Percentiles rank a stretch among this genome's conserved stretches.
Evolutionary conservation across 1,139 yeast genomes (phyloP).

Genomic region (Blastobotrys illinoisensis): DNA sequence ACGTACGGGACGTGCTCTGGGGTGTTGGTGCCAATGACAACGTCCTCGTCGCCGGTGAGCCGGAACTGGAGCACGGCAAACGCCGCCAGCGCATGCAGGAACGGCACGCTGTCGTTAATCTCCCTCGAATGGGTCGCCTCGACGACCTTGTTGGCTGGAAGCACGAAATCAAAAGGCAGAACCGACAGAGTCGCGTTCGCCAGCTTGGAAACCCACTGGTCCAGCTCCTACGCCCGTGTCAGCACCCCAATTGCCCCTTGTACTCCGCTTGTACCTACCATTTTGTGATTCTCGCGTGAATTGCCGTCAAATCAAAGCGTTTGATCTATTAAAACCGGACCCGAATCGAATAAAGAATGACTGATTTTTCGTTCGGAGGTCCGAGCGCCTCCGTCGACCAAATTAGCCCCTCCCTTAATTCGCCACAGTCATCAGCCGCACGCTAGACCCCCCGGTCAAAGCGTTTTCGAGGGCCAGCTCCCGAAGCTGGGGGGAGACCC

Average conservation of each 20-base stretch:
- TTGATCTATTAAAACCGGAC: too few species aligned
- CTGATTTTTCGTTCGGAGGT: neutral
- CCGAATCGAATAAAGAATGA: neutral
- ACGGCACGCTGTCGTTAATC: constrained; percentile 33
- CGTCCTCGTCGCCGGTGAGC: constrained; percentile 90
- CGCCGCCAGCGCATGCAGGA: constrained; percentile 57
- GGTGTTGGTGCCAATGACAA: constrained; percentile 69
- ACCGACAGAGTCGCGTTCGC: constrained; percentile 81
- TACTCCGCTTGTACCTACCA: constrained; percentile 1
- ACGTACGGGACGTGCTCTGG: constrained; percentile 42
- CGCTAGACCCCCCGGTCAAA: too few species aligned
- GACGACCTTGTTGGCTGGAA: constrained; percentile 65
- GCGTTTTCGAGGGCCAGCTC: too few species aligned
- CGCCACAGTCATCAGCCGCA: neutral
- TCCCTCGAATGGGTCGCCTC: constrained; percentile 51
- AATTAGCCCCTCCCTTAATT: neutral
- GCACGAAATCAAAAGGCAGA: constrained; percentile 80
- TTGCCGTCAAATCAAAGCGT: neutral
- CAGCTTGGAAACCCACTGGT: constrained; percentile 63
- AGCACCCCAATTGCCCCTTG: too few species aligned
- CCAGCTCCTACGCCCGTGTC: constrained; percentile 19
- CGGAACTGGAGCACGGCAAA: constrained; percentile 70
- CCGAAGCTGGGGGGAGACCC: too few species aligned
- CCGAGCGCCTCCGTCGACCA: neutral
- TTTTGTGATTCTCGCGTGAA: neutral